Percentiles rank a stretch among this genome's conserved stretches.
These are phyloP conservation scores for Ganoderma sinense DNA, from an alignment of 1,284 basidiomycete genomes.

Conservation along the genomic window DNA sequence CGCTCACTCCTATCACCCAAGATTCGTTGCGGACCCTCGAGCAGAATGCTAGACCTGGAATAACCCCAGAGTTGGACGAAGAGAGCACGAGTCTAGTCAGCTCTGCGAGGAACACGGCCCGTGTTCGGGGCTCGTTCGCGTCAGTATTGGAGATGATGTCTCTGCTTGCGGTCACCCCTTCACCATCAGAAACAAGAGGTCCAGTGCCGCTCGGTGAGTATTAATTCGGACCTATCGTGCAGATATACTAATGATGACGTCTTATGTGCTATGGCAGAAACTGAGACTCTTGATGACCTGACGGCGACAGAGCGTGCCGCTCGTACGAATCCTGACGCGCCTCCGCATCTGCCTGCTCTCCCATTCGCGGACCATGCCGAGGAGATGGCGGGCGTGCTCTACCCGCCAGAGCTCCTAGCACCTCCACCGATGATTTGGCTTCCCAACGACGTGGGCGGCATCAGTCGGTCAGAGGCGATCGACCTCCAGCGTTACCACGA, in stretches of 20 bases:
- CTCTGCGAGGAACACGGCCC: conserved; percentile 47
- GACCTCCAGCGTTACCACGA: conserved; percentile 77
- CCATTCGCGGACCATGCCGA: conserved; percentile 77
- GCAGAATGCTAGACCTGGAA: conserved; percentile 47
- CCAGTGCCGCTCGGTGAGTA: conserved; percentile 74
- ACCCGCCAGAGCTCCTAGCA: conserved; percentile 81
- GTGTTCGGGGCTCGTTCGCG: conserved; percentile 72
- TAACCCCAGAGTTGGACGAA: conserved; percentile 49
- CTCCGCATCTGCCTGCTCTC: conserved; percentile 73
- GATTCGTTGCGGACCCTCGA: conserved; percentile 65
- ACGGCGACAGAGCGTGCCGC: conserved; percentile 80
- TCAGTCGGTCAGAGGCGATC: conserved; percentile 73
- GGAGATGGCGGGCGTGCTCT: conserved; percentile 78
- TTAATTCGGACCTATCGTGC: background rate
- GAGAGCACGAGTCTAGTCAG: conserved; percentile 62
- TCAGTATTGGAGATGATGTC: conserved; percentile 85
- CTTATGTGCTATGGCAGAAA: conserved; percentile 48
- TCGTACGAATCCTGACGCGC: conserved; percentile 79
- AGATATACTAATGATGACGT: background rate
- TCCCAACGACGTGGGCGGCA: conserved; percentile 74
- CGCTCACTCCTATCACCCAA: conserved; percentile 62
- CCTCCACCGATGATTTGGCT: conserved; percentile 84
- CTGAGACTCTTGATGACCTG: conserved; percentile 80
- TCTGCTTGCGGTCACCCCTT: conserved; percentile 72
- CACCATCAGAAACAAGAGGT: conserved; percentile 59